Conservation (phyloP, 2,329 filamentous ascomycete species). For the Fusarium sp. region DNA sequence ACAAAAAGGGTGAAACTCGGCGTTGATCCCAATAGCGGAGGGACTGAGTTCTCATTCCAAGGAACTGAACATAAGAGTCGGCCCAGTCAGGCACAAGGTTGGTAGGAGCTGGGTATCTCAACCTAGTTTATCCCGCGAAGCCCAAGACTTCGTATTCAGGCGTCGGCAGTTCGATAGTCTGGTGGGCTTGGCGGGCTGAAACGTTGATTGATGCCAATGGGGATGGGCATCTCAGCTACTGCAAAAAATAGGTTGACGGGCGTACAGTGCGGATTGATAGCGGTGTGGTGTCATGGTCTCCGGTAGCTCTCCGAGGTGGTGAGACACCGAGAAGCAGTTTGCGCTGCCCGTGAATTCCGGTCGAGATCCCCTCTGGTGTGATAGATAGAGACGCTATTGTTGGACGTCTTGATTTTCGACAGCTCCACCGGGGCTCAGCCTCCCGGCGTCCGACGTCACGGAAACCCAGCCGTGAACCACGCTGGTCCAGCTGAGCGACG, state of each 20-base stretch:
- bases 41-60: slow-evolving; percentile 29
- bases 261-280: slow-evolving; percentile 37
- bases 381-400: not conserved
- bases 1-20: slow-evolving; percentile 23
- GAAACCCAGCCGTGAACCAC: slow-evolving; percentile 3
- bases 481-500: slow-evolving; percentile 13
- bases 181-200: slow-evolving; percentile 1
- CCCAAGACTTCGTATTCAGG: slow-evolving; percentile 11
- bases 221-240: not conserved
- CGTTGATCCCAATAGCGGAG: slow-evolving; percentile 34
- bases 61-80: slow-evolving; percentile 11
- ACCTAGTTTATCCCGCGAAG: not conserved
- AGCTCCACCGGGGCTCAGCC: not conserved
- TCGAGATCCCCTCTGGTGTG: not conserved
- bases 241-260: not conserved
- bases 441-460: not conserved
- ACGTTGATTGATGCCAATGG: slow-evolving; percentile 13
- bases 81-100: slow-evolving; percentile 14
- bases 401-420: not conserved
- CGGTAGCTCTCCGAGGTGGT: slow-evolving; percentile 2
- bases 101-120: not conserved
- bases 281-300: slow-evolving; percentile 7
- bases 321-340: slow-evolving; percentile 15
- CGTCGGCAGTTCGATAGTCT: slow-evolving; percentile 5
- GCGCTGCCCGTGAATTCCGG: slow-evolving; percentile 7